Conservation (phyloP, 2,329 filamentous ascomycete genomes). For the Fusarium nanum region DNA sequence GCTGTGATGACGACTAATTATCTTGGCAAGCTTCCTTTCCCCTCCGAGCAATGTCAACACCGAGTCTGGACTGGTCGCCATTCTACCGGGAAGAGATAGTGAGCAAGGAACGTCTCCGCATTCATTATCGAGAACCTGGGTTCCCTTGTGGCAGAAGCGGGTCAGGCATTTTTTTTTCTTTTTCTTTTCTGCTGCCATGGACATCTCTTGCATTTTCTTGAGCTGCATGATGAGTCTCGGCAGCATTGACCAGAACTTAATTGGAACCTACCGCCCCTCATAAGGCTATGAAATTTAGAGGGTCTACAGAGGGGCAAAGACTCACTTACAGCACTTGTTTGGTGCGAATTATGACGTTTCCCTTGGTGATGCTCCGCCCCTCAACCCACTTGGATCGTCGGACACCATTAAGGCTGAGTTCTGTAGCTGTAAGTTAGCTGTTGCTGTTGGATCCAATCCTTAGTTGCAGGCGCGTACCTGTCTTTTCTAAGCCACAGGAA, state of each 20-base stretch:
- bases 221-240: slow-evolving; percentile 17
- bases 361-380: slow-evolving; percentile 34
- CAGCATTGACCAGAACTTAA: slow-evolving; percentile 25
- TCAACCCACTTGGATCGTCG: slow-evolving; percentile 32
- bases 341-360: slow-evolving; percentile 33
- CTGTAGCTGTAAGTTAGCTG: slow-evolving; percentile 2
- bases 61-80: slow-evolving; percentile 16
- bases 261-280: slow-evolving; percentile 19
- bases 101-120: not conserved
- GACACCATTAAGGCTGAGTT: slow-evolving; percentile 34
- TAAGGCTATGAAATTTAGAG: slow-evolving; percentile 1
- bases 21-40: slow-evolving; percentile 13
- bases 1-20: slow-evolving; percentile 26
- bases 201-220: not conserved
- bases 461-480: slow-evolving; percentile 17
- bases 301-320: slow-evolving; percentile 8
- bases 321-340: slow-evolving; percentile 8
- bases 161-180: slow-evolving; percentile 13
- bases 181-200: not conserved
- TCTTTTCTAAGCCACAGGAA: slow-evolving; percentile 18
- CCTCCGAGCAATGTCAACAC: slow-evolving; percentile 6
- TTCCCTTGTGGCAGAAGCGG: slow-evolving; percentile 18
- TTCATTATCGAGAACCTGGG: not conserved
- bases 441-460: not conserved
- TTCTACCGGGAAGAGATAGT: slow-evolving; percentile 10